Percentiles rank a stretch among this genome's conserved stretches.
Conservation (phyloP, 2,329 filamentous ascomycete genomes). For the Diaporthe caulivora region DNA sequence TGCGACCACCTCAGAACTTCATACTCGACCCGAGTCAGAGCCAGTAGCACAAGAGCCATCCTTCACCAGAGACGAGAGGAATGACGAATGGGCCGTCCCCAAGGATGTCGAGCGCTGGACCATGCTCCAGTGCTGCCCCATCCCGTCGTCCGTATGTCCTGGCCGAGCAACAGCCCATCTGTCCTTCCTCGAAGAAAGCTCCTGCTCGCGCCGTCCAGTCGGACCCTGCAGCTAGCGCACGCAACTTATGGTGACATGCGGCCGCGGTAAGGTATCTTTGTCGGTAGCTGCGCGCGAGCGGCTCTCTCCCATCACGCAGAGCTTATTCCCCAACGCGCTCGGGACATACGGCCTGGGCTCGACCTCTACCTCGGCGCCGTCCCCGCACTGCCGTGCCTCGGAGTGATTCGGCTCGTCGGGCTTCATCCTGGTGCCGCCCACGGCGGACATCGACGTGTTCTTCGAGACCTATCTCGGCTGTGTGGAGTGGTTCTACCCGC, state of each 20-base stretch:
- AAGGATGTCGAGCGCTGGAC: neutral
- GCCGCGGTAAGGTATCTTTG: neutral
- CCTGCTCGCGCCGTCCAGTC: neutral
- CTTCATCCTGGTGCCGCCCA: neutral
- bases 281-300: neutral
- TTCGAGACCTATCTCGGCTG: neutral
- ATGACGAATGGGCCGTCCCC: neutral
- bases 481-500: neutral
- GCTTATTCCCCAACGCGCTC: neutral
- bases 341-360: neutral
- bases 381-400: neutral
- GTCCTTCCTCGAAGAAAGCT: slow-evolving; percentile 8
- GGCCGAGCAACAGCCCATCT: neutral
- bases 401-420: slow-evolving; percentile 4
- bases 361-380: neutral
- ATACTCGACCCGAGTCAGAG: neutral
- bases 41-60: neutral
- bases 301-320: neutral
- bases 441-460: neutral
- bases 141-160: neutral
- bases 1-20: neutral
- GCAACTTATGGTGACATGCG: neutral
- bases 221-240: neutral
- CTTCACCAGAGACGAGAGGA: neutral
- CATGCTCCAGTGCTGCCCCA: neutral